Base-by-base conservation (phyloP, 306 rosid genomes). In the Trifolium subterraneum region DNA sequence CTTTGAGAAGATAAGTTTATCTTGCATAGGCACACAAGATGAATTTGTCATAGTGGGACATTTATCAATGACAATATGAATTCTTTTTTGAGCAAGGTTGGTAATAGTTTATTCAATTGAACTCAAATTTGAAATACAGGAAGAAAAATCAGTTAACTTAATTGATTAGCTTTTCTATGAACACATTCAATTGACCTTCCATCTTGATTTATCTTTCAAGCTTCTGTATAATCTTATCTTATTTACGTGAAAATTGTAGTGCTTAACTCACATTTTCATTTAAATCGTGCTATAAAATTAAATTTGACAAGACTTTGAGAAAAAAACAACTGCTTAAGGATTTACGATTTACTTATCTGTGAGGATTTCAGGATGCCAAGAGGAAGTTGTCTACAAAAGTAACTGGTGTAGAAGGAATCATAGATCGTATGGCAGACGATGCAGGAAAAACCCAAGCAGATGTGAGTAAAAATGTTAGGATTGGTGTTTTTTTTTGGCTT, bases 351-450 rank as follows among this genome's bases (percentile, higher is more conserved):
- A 79, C 58, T 11, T 31, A 78, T 76, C 33, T 72, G 50, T 48
- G 45, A 68, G 50, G 61, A 54, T 70, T 84, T 84, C 92, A 95
- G 99, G 92, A 80, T 8, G 83, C 93, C 66, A 87, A 68, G 84
- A 85, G 73, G 75, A 85, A 74, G 72, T 69, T 92, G 77, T 85
- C 92, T 78, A 83, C 79, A n/a, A 88, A 81, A 82, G 80, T 95
- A 45, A 87, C 87, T 31, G 27, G 62, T 29, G 73, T 84, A 52
- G 99, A 95, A 75, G 61, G 36, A 75, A 83, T 70, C 75, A 71
- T 92, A 77, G 90, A 86, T 38, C 96, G 89, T 52, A 66, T 82
- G 81, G 80, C 80, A 33, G 86, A 89, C 44, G 63, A 82, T 45
- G 39, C 84, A 70, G 45, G 64, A 47, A 80, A 11, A 36, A 89